Evolutionary conservation across 768 basidiomycete species (phyloP).

Genomic region (Auricularia auricula-judae): DNA sequence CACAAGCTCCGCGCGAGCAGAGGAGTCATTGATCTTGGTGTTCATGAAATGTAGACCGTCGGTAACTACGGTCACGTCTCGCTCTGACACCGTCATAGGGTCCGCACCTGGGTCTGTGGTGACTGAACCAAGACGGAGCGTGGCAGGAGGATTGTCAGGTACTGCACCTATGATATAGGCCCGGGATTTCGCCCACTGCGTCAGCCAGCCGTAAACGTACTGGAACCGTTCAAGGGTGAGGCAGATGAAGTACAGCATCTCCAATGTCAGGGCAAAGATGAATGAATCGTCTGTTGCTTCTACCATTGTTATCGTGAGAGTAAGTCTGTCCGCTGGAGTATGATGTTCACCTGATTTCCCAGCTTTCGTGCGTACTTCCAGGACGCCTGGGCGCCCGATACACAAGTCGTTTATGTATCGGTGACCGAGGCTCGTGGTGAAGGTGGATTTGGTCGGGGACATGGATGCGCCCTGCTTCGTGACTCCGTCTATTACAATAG

Average conservation of each 20-base stretch:
- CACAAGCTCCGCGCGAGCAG: not conserved
- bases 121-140: not conserved
- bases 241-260: not conserved
- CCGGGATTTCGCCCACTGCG: not conserved
- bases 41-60: not conserved
- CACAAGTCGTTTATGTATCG: slow-evolving; percentile 11
- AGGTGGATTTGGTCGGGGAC: slow-evolving; percentile 18
- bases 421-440: slow-evolving; percentile 16
- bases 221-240: not conserved
- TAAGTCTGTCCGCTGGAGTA: not conserved
- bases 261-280: not conserved
- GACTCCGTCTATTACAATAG: slow-evolving; percentile 15
- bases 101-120: not conserved
- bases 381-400: not conserved
- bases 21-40: not conserved
- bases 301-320: not conserved
- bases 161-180: not conserved
- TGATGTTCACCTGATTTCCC: not conserved
- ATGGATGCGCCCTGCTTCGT: slow-evolving; percentile 20
- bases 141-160: not conserved
- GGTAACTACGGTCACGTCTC: not conserved
- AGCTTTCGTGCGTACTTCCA: not conserved
- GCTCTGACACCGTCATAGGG: not conserved
- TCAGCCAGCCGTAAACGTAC: not conserved
- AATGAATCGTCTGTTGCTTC: not conserved